phyloP scores from a whole-genome alignment of 2,329 filamentous ascomycete genomes.

The Talaromyces funiculosus region DNA sequence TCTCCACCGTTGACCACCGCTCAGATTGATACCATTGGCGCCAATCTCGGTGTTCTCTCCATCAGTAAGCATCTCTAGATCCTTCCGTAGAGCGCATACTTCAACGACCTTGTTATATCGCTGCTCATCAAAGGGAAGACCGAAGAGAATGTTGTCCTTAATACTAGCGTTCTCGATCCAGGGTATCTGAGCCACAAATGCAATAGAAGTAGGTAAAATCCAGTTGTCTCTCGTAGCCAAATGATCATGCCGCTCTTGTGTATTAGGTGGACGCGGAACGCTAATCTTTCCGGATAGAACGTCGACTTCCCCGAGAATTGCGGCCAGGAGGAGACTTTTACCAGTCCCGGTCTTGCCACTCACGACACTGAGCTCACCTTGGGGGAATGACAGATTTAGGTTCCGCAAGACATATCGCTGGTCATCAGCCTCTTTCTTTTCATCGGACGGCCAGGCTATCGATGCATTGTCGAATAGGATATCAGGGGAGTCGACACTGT shows the following conservation, averaged over 20 bases:
- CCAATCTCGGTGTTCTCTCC: slow-evolving; percentile 78
- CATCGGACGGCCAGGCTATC: slow-evolving; percentile 68
- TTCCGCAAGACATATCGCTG: slow-evolving; percentile 61
- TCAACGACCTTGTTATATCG: slow-evolving; percentile 66
- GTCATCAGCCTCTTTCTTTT: slow-evolving; percentile 24
- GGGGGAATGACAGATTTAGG: slow-evolving; percentile 61
- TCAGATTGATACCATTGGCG: slow-evolving; percentile 77
- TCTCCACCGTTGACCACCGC: slow-evolving; percentile 77
- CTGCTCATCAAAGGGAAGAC: slow-evolving; percentile 61
- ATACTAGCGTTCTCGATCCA: slow-evolving; percentile 83
- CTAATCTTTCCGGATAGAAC: slow-evolving; percentile 58
- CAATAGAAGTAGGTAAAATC: slow-evolving; percentile 64
- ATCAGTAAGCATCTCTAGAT: slow-evolving; percentile 68
- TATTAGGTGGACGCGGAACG: slow-evolving; percentile 43
- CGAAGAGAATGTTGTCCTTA: slow-evolving; percentile 72
- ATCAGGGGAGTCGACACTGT: slow-evolving; percentile 52
- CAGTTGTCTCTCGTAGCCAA: slow-evolving; percentile 59
- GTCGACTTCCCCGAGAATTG: slow-evolving; percentile 71
- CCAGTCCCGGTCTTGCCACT: slow-evolving; percentile 73
- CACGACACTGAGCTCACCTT: slow-evolving; percentile 64
- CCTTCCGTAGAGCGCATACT: slow-evolving; percentile 68
- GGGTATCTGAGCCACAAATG: slow-evolving; percentile 72
- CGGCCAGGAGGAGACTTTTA: slow-evolving; percentile 68
- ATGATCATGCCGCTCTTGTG: slow-evolving; percentile 54
- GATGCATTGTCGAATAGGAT: slow-evolving; percentile 63